Evolutionary conservation across 306 rosid genomes (phyloP).

Genomic region (Benincasa hispida): DNA sequence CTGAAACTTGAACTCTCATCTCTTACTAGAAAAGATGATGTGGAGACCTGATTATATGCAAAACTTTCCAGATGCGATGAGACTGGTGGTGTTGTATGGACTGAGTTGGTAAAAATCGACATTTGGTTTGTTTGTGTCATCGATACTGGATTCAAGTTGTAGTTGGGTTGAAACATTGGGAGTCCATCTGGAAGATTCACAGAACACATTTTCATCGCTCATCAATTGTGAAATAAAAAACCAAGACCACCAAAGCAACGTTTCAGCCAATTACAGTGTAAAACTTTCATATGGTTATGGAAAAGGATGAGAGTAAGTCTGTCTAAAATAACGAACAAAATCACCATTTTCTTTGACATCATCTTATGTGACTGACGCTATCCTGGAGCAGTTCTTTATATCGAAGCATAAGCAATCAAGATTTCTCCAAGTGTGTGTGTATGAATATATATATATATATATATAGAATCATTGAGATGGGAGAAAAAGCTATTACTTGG

Average conservation of each 20-base stretch:
- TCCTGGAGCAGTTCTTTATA: neutral
- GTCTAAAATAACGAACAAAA: neutral
- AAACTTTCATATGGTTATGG: neutral
- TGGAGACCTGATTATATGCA: conserved; percentile 16
- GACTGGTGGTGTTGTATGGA: conserved; percentile 29
- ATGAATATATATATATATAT: no score
- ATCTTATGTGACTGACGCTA: neutral
- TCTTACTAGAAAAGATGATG: neutral
- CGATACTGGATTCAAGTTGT: conserved; percentile 31
- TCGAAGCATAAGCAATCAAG: neutral
- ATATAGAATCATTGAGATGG: neutral
- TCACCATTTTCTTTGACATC: neutral
- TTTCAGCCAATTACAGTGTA: neutral
- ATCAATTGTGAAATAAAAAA: conserved; percentile 1
- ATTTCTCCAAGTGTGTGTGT: neutral
- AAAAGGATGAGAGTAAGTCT: neutral
- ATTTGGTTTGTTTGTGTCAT: conserved; percentile 21
- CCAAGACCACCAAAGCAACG: neutral
- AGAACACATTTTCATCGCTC: conserved; percentile 17
- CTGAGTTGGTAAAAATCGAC: conserved; percentile 18
- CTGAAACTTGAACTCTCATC: conserved; percentile 37
- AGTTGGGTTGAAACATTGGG: conserved; percentile 17
- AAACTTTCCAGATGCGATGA: conserved; percentile 17
- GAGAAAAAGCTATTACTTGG: neutral
- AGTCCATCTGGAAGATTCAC: conserved; percentile 37